phyloP scores from a whole-genome alignment of 768 basidiomycete species.

The Amanita thiersii region DNA sequence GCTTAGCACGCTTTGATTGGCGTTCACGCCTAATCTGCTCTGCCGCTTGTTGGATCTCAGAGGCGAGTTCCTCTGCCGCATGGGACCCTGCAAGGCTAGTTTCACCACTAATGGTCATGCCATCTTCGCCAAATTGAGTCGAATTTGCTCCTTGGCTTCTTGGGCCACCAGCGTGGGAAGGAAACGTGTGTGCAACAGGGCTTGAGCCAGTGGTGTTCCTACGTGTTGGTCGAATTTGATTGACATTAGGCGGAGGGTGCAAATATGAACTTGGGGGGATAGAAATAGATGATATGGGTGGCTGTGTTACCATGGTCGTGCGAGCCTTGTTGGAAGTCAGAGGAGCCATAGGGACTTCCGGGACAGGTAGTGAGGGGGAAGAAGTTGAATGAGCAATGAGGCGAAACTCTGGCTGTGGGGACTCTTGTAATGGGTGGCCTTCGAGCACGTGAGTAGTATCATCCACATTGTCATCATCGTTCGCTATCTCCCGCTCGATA shows the following conservation, averaged over 20 bases:
- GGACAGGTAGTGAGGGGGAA: background rate
- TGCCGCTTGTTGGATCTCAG: conserved; percentile 83
- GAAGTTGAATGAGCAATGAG: background rate
- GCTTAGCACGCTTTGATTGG: conserved; percentile 60
- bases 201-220: conserved; percentile 67
- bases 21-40: conserved; percentile 82
- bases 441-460: background rate
- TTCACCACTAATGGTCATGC: conserved; percentile 16
- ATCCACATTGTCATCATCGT: conserved; percentile 11
- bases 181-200: conserved; percentile 17
- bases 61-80: conserved; percentile 50
- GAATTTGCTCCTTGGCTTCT: background rate
- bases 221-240: conserved; percentile 33
- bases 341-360: background rate
- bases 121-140: conserved; percentile 21
- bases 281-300: conserved; percentile 13
- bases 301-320: conserved; percentile 14
- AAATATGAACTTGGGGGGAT: conserved; percentile 34
- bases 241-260: conserved; percentile 35
- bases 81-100: conserved; percentile 15
- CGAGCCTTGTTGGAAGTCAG: conserved; percentile 11
- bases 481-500: conserved; percentile 18
- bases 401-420: background rate
- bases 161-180: conserved; percentile 22
- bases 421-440: background rate